Conservation (phyloP, 306 rosid species). For the Biancaea sappan region DNA sequence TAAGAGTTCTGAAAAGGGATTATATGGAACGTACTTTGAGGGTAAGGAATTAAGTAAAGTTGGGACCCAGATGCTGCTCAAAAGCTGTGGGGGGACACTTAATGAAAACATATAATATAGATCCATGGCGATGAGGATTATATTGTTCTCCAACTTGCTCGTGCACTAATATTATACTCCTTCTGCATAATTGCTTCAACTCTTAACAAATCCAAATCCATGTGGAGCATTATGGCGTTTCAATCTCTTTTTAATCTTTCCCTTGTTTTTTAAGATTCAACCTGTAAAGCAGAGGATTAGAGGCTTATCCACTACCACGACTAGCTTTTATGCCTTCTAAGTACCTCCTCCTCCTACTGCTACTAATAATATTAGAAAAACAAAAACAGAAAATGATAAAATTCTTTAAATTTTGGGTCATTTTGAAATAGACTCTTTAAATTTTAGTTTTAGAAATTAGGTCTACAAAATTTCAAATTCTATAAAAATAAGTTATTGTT, state of each 20-base stretch:
- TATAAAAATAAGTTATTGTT: no score
- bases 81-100: constrained; percentile 21
- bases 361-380: no score
- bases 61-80: constrained; percentile 39
- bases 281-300: constrained; percentile 10
- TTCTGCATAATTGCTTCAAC: constrained; percentile 30
- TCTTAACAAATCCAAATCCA: constrained; percentile 30
- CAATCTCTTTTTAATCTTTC: constrained; percentile 23
- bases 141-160: constrained; percentile 29
- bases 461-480: no score
- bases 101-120: constrained; percentile 1
- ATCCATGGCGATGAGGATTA: constrained; percentile 14
- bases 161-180: constrained; percentile 23
- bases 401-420: no score
- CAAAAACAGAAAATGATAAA: no score
- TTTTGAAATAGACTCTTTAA: no score
- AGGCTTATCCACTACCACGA: constrained; percentile 41
- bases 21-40: constrained; percentile 13
- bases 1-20: background rate
- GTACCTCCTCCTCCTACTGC: no score
- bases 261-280: constrained; percentile 46
- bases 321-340: no score
- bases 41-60: constrained; percentile 31
- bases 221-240: constrained; percentile 29
- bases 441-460: no score